A percentile compares a stretch with the other conserved stretches of the same genome.
Evolutionary conservation across 768 basidiomycete species (phyloP).

Genomic region (Pleurotus sapidus): DNA sequence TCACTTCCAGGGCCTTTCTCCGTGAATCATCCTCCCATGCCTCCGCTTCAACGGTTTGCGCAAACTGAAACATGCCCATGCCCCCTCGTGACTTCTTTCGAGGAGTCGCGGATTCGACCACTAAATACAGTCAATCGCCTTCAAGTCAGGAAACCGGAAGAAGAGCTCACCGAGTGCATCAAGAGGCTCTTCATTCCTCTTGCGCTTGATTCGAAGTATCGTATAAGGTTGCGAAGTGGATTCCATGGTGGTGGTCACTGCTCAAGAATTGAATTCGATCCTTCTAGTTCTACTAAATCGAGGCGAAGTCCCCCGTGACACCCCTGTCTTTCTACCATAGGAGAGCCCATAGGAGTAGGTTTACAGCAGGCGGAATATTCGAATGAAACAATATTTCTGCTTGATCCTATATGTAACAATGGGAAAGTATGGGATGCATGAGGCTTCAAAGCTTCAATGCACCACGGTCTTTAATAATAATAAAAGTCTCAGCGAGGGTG

Average conservation of each 20-base stretch:
- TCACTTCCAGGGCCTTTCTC: slow-evolving; percentile 63
- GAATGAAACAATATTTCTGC: no score
- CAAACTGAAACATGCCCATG: slow-evolving; percentile 73
- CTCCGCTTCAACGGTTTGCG: slow-evolving; percentile 70
- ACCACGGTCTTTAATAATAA: no score
- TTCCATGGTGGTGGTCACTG: background rate
- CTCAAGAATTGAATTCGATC: no score
- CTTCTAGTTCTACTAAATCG: no score
- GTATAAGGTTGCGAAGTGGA: slow-evolving; percentile 46
- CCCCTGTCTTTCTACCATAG: no score
- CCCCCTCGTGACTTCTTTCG: slow-evolving; percentile 61
- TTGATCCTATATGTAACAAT: no score
- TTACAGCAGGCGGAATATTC: no score
- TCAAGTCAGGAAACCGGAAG: slow-evolving; percentile 9
- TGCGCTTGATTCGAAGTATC: slow-evolving; percentile 79
- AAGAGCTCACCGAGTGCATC: slow-evolving; percentile 66
- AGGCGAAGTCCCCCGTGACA: no score
- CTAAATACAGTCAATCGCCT: slow-evolving; percentile 28
- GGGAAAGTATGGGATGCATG: no score
- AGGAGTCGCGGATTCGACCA: slow-evolving; percentile 59
- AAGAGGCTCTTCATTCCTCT: slow-evolving; percentile 77
- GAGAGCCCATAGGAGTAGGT: no score
- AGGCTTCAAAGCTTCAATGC: no score
- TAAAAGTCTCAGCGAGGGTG: no score
- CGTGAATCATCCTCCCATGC: slow-evolving; percentile 62